phyloP scores from a whole-genome alignment of 257 asterid species.

The Coffea canephora region DNA sequence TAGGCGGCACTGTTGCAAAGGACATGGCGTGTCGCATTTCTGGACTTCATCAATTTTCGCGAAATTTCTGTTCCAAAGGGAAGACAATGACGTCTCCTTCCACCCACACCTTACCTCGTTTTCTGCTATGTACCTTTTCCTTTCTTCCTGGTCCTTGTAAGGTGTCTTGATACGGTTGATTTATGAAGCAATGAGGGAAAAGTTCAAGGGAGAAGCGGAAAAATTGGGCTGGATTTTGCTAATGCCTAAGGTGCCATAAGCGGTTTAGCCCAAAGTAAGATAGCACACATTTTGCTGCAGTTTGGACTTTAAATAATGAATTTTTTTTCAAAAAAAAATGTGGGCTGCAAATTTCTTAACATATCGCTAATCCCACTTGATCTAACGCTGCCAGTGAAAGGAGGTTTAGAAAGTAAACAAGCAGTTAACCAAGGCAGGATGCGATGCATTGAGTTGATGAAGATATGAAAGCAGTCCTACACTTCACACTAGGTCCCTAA shows the following conservation, averaged over 20 bases:
- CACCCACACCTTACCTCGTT: conserved; percentile 1
- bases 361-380: background rate
- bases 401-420: background rate
- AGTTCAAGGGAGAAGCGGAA: no score
- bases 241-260: background rate
- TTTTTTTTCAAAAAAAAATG: background rate
- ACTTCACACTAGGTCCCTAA: background rate
- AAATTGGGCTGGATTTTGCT: no score
- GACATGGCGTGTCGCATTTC: conserved; percentile 8
- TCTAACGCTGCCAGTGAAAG: background rate
- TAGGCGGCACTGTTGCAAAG: conserved; percentile 22
- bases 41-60: conserved; percentile 4
- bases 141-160: background rate
- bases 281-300: background rate
- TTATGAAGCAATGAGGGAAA: background rate
- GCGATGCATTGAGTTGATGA: background rate
- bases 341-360: background rate
- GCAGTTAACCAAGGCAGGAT: background rate
- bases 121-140: background rate
- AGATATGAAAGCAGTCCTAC: background rate
- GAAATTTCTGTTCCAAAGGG: background rate
- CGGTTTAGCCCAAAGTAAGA: background rate
- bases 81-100: conserved; percentile 3
- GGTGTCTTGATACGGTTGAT: no score
- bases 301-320: background rate